Percentiles rank a stretch among this genome's conserved stretches.
Evolutionary conservation across 2,329 filamentous ascomycete genomes (phyloP).

Genomic region (Fusarium burgessii): DNA sequence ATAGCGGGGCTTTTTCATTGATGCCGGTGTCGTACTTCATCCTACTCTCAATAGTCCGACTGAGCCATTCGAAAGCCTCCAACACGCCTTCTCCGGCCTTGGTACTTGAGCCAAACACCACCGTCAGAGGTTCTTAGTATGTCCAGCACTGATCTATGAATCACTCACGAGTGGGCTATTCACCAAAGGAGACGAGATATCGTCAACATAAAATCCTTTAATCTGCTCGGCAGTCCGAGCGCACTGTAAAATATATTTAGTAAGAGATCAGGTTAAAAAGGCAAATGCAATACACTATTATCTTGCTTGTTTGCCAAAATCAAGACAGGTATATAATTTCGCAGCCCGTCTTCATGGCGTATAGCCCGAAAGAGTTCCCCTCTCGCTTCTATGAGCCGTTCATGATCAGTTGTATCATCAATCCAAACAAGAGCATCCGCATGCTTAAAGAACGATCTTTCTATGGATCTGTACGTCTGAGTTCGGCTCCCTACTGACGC

Average conservation of each 20-base stretch:
- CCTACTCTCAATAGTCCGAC: background rate
- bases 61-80: background rate
- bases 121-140: background rate
- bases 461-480: background rate
- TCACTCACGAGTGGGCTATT: background rate
- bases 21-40: background rate
- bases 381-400: background rate
- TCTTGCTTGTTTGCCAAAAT: background rate
- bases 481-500: background rate
- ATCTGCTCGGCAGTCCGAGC: background rate
- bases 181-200: background rate
- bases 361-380: background rate
- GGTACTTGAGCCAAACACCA: background rate
- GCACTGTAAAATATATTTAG: background rate
- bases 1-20: background rate
- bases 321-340: background rate
- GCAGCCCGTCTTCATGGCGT: background rate
- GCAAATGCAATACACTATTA: background rate
- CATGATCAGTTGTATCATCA: background rate
- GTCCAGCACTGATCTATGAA: fast-evolving
- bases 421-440: background rate
- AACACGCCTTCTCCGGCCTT: background rate
- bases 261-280: fast-evolving
- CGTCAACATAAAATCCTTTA: background rate
- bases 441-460: background rate